A percentile compares a stretch with the other conserved stretches of the same genome.
phyloP scores from a whole-genome alignment of 2,329 filamentous ascomycete genomes.

The Paraconiothyrium sp. region DNA sequence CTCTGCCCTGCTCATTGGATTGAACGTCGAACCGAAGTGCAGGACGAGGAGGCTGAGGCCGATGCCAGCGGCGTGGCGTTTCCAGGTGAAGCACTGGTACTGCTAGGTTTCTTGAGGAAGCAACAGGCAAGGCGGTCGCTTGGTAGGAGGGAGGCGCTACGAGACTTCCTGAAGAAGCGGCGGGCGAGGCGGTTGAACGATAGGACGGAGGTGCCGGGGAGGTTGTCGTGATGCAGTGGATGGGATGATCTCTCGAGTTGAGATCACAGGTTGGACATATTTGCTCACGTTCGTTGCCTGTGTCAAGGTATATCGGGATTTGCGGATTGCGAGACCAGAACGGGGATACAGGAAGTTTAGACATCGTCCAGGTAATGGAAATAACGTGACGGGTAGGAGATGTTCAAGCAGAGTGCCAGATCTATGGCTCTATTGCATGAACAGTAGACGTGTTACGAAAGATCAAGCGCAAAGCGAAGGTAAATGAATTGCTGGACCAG shows the following conservation, averaged over 20 bases:
- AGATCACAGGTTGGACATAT: conserved; percentile 15
- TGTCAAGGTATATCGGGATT: conserved; percentile 24
- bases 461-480: conserved; percentile 2
- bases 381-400: conserved; percentile 10
- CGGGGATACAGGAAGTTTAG: conserved; percentile 16
- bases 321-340: conserved; percentile 17
- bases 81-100: conserved; percentile 16
- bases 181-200: conserved; percentile 1
- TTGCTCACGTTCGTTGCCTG: conserved; percentile 11
- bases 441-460: background rate
- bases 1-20: conserved; percentile 13
- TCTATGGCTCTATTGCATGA: background rate
- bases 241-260: conserved; percentile 22
- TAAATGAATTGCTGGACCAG: background rate
- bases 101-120: conserved; percentile 16
- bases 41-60: conserved; percentile 19
- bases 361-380: conserved; percentile 16
- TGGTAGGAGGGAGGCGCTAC: conserved; percentile 28
- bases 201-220: conserved; percentile 17
- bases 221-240: conserved; percentile 19
- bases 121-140: conserved; percentile 11
- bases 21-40: conserved; percentile 15
- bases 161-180: background rate
- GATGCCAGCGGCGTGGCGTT: conserved; percentile 16
- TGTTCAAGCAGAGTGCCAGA: conserved; percentile 3